Evolutionary conservation across 306 rosid species (phyloP).

Genomic region (Lathyrus oleraceus): DNA sequence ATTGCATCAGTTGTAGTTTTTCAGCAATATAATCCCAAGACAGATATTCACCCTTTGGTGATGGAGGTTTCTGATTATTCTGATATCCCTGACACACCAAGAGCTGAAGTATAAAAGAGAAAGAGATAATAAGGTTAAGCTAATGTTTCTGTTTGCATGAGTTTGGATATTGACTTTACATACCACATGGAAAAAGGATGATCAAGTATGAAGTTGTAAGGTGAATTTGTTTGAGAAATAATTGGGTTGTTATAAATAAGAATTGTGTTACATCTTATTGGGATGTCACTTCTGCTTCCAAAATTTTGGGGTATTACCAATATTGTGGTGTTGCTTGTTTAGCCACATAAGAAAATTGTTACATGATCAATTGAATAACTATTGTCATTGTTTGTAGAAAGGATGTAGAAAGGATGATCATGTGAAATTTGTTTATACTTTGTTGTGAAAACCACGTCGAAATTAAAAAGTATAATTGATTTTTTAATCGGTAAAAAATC

Average conservation of each 20-base stretch:
- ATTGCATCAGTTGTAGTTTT: slow-evolving; percentile 52
- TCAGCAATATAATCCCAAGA: slow-evolving; percentile 52
- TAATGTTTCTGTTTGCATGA: background rate
- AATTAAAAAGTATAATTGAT: too few species aligned
- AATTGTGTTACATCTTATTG: background rate
- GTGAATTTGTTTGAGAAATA: slow-evolving; percentile 12
- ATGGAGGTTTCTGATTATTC: slow-evolving; percentile 46
- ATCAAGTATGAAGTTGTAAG: background rate
- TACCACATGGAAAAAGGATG: background rate
- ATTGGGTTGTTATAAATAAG: background rate
- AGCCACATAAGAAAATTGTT: background rate
- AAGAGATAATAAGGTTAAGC: background rate
- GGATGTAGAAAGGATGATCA: background rate
- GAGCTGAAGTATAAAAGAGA: background rate
- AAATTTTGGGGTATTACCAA: background rate
- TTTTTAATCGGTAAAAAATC: too few species aligned
- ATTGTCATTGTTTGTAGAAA: background rate
- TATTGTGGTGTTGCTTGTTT: background rate
- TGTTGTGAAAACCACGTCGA: too few species aligned
- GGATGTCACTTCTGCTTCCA: background rate
- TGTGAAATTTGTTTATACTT: too few species aligned
- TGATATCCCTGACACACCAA: slow-evolving; percentile 44
- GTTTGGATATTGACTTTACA: slow-evolving; percentile 6
- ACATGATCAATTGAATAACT: background rate
- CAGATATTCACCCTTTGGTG: slow-evolving; percentile 44